A percentile compares a stretch with the other conserved stretches of the same genome.
These are phyloP conservation scores for Arthrobotrys conoides DNA, from an alignment of 2,329 filamentous ascomycete genomes.

Conservation along the genomic window DNA sequence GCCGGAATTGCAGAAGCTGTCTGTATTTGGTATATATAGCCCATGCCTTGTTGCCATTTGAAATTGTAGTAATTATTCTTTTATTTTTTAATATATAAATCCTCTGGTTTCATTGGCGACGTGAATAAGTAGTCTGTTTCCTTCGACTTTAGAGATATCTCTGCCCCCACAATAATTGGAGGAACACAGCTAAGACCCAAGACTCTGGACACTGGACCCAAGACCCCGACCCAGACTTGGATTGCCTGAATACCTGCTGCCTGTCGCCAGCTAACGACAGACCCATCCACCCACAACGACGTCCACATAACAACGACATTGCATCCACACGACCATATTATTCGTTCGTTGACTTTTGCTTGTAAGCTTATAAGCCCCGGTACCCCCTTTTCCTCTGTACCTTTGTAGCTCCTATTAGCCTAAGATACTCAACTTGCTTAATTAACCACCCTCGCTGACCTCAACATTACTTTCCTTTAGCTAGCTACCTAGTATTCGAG, in stretches of 20 bases:
- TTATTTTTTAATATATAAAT: background rate
- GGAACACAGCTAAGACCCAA: background rate
- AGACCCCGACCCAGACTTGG: background rate
- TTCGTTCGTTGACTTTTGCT: no score
- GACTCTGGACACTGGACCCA: background rate
- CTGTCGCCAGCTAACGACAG: background rate
- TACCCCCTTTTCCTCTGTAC: background rate
- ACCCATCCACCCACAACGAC: background rate
- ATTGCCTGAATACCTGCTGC: background rate
- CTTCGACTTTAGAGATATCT: no score
- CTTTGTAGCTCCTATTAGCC: background rate
- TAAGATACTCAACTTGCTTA: background rate
- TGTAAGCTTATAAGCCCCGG: background rate
- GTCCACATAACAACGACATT: background rate
- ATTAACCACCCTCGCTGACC: background rate
- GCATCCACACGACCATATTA: background rate
- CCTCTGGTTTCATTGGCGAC: background rate
- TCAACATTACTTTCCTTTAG: background rate
- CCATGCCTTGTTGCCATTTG: background rate
- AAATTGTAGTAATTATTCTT: background rate
- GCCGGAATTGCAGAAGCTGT: slow-evolving; percentile 8
- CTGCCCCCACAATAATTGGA: slow-evolving; percentile 3
- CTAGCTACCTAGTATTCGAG: no score
- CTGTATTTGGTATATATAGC: background rate
- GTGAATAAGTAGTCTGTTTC: background rate